Base-by-base conservation (phyloP, 1,284 basidiomycete species). In the Trichosporon sp. region DNA sequence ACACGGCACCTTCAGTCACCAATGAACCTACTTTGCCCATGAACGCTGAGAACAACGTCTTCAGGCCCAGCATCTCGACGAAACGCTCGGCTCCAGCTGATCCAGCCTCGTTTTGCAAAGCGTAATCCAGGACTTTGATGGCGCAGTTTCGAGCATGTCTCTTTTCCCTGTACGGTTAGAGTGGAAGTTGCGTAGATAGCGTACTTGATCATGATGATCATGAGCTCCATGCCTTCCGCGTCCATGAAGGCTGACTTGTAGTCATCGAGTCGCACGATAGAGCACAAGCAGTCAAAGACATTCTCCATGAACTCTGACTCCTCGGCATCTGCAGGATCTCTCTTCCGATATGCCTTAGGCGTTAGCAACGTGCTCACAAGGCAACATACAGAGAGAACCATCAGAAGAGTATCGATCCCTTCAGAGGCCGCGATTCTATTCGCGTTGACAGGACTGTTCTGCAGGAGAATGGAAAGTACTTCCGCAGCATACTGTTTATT, bases 241-340 rank as follows among this genome's bases (percentile, higher is more conserved):
- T 90, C 87, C 9, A 95, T 83, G 83, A 98, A 98, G 1, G 88
- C 83, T n/a, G 86, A 80, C 81, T 97, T 97, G 80, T 91, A 88
- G 65, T 89, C 85, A 3, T 89, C 85, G 77, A 93, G 91, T 8
- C 86, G 87, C 29, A 95, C 84, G 0, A 90, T 87, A 0, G 93
- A 92, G 79, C 95, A 98, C 25, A 99, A 82, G 0, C 90, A 84
- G 81, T 98, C 92, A 76, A 99, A 98, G 2, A 92, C 74, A 80
- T 99, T 99, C 80, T 98, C 96, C 92, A 98, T 94, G 81, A 94
- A 98, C 80, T 99, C 97, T 11, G 89, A 87, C 83, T 99, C 96
- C 71, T 99, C 97, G 5, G 90, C 87, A 74, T 93, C 90, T 0
- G 84, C 83, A 0, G 95, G 95, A 77, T 97, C 91, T 62, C 88